These are phyloP conservation scores for Poa annua DNA, from an alignment of 176 grass and related monocot species.

Conservation along the genomic window DNA sequence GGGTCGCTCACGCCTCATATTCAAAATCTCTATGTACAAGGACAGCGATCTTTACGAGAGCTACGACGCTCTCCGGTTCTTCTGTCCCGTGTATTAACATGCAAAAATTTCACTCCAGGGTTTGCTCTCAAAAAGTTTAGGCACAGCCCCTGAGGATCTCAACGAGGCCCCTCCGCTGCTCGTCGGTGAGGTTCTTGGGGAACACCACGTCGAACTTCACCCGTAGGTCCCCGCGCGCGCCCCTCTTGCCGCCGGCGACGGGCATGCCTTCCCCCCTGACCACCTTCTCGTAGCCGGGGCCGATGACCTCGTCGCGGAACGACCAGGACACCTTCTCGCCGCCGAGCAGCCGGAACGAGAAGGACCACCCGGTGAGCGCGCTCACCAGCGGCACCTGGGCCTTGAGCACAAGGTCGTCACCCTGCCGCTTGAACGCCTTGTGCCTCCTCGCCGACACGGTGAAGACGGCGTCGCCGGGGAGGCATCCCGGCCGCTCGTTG, in stretches of 20 bases:
- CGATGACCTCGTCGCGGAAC: conserved; percentile 80
- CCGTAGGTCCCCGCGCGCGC: conserved; percentile 62
- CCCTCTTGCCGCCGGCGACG: conserved; percentile 49
- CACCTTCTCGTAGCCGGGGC: conserved; percentile 78
- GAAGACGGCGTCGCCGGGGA: conserved; percentile 69
- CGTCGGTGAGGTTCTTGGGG: conserved; percentile 63
- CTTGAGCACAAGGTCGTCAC: conserved; percentile 87
- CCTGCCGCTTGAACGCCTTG: conserved; percentile 72
- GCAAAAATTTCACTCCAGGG: conserved; percentile 34
- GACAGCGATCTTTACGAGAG: conserved; percentile 7
- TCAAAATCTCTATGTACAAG: conserved; percentile 62
- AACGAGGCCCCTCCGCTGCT: conserved; percentile 59
- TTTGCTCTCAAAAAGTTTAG: conserved; percentile 33
- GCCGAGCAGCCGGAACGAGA: conserved; percentile 66
- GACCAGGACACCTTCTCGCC: conserved; percentile 70
- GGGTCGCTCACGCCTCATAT: conserved; percentile 27
- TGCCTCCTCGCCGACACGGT: conserved; percentile 65
- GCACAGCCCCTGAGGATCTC: conserved; percentile 59
- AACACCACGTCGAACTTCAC: conserved; percentile 81
- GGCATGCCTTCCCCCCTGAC: conserved; percentile 83
- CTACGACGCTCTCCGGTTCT: not conserved
- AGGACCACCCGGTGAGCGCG: conserved; percentile 80
- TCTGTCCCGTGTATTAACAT: conserved; percentile 43
- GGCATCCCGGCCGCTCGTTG: conserved; percentile 72
- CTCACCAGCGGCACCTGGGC: conserved; percentile 70